These are phyloP conservation scores for Bocquillonia castaneifolia DNA, from an alignment of 441 rosid species.

Conservation along the genomic window DNA sequence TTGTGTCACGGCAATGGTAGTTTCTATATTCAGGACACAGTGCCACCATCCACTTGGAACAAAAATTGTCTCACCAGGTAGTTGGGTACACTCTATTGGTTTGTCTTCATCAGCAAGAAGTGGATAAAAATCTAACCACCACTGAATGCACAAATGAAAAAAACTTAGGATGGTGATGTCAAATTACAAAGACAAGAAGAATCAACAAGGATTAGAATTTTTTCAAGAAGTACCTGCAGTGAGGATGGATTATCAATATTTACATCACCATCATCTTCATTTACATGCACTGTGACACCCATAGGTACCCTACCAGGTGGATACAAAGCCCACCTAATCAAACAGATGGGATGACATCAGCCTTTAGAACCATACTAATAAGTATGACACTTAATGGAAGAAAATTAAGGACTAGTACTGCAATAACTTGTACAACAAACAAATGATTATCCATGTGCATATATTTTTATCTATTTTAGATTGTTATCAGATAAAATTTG, in stretches of 20 bases:
- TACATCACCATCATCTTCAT: conserved; percentile 94
- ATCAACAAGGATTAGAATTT: conserved; percentile 15
- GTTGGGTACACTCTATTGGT: conserved; percentile 92
- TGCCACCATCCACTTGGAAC: conserved; percentile 99
- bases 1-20: conserved; percentile 90
- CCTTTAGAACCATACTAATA: conserved; percentile 17
- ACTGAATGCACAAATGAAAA: conserved; percentile 39
- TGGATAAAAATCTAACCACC: conserved; percentile 98
- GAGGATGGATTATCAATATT: conserved; percentile 86
- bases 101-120: conserved; percentile 87
- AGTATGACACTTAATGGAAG: conserved; percentile 1
- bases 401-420: not conserved
- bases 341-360: conserved; percentile 25
- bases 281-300: conserved; percentile 95
- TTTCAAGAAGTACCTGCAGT: conserved; percentile 58
- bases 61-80: conserved; percentile 88
- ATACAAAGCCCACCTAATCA: conserved; percentile 91
- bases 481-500: not conserved
- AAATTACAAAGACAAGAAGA: conserved; percentile 21
- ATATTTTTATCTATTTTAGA: not conserved
- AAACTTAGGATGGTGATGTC: conserved; percentile 13
- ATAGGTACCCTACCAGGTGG: conserved; percentile 97
- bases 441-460: not conserved
- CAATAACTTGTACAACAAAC: not conserved
- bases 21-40: conserved; percentile 83